Evolutionary conservation across 768 basidiomycete genomes (phyloP).

Genomic region (Coprinellus micaceus): DNA sequence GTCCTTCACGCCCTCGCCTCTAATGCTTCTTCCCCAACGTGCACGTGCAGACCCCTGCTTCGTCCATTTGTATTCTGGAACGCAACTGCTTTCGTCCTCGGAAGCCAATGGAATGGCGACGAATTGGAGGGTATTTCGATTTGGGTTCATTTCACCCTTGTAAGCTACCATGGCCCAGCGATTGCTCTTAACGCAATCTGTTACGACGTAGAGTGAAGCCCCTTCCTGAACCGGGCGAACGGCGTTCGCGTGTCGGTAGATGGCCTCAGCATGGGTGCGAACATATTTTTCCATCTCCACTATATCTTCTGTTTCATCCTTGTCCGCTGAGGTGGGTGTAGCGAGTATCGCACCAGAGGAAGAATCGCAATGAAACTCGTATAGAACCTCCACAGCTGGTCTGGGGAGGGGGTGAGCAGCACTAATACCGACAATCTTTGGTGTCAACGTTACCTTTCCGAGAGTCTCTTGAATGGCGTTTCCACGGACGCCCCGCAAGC

Average conservation of each 20-base stretch:
- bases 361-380: background rate
- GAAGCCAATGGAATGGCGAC: background rate
- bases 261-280: background rate
- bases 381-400: background rate
- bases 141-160: background rate
- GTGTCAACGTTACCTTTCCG: background rate
- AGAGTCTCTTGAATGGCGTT: background rate
- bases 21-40: background rate
- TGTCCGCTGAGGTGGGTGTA: background rate
- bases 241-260: background rate
- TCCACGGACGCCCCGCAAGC: background rate
- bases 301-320: background rate
- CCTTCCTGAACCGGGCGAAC: background rate
- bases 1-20: background rate
- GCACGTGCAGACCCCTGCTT: background rate
- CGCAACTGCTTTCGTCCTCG: background rate
- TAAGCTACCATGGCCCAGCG: background rate
- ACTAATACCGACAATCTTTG: no score
- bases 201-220: background rate
- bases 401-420: no score
- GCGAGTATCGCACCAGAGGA: background rate
- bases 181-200: background rate
- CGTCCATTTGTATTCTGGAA: background rate
- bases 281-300: background rate
- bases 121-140: background rate